phyloP scores from a whole-genome alignment of 2,329 filamentous ascomycete species.

The Hypoxylon sp. region DNA sequence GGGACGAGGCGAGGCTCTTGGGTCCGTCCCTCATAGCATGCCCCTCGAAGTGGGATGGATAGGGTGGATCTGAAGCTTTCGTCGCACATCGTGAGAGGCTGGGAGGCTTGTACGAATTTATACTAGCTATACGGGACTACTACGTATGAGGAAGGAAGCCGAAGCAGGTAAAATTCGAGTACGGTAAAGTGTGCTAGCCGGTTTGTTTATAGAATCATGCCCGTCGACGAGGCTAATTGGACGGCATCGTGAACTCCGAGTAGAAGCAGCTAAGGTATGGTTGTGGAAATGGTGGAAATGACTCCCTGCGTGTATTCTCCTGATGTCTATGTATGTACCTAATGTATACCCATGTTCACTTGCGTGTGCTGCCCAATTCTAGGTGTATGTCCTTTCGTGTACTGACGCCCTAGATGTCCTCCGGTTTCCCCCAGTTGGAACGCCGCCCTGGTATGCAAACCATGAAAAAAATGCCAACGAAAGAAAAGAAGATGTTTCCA shows the following conservation, averaged over 20 bases:
- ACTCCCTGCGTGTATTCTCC: constrained; percentile 18
- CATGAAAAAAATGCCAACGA: constrained; percentile 16
- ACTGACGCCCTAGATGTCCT: constrained; percentile 21
- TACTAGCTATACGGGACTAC: too few relatives aligned
- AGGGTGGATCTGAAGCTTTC: background rate
- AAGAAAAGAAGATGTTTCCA: constrained; percentile 1
- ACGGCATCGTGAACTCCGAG: too few relatives aligned
- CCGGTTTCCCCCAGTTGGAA: constrained; percentile 23
- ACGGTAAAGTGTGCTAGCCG: too few relatives aligned
- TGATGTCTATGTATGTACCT: background rate
- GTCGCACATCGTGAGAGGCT: too few relatives aligned
- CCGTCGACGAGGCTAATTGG: too few relatives aligned
- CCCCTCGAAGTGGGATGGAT: background rate
- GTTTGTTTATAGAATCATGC: too few relatives aligned
- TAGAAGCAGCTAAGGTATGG: too few relatives aligned
- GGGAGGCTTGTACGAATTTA: too few relatives aligned
- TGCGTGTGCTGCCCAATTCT: constrained; percentile 10
- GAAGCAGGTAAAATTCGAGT: too few relatives aligned
- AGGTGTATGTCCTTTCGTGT: constrained; percentile 8
- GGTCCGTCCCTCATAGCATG: background rate
- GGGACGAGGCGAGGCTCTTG: background rate
- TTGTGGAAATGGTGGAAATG: too few relatives aligned
- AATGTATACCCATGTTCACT: background rate
- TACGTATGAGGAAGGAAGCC: too few relatives aligned
- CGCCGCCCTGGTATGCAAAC: constrained; percentile 30